Evolutionary conservation across 495 filamentous ascomycete species (phyloP), one percentile per base, ranked within the genome.

Genomic region (Beverwykella pulmonaria): DNA sequence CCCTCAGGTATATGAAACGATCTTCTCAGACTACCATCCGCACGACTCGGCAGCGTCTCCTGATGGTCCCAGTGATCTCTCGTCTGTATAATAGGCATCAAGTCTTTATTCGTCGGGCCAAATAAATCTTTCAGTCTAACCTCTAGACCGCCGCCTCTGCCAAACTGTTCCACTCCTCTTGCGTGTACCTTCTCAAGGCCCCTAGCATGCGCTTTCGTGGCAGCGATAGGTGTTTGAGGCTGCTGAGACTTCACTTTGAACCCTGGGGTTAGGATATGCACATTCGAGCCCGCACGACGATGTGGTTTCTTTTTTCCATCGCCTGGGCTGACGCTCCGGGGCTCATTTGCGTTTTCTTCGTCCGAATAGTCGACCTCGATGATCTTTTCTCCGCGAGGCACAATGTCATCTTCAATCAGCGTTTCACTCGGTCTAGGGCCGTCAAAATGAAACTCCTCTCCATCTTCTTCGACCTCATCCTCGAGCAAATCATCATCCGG

Each of bases 11-110:
- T 68, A 12, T 79, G 83, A 57, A 80, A 82, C n/a, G 72, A 73
- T 52, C 80, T 75, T 41, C 76, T 73, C 59, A 79, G 64, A 39
- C 50, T 22, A 66, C 74, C 55, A 50, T 52, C 30, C 77, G 72
- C 52, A 82, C 63, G 6, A 78, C 67, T 17, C 46, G 86, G 86
- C 46, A 88, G 77, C 9, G 79, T 79, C 0, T 79, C 75, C 60
- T 86, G 81, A 25, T 75, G 41, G 0, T 75, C 77, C 76, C 79
- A 88, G 52, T 77, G 75, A 50, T 82, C 80, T 53, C 82, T 78
- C 58, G 80, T 76, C 65, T 79, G 77, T 14, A 83, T 29, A 17
- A 81, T 63, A 19, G 79, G 68, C 10, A 79, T 54, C 4, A 84
- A 46, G 61, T 87, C 83, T 36, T 81, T 76, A 8, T 59, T 17